phyloP scores from a whole-genome alignment of 2,329 filamentous ascomycete genomes.

The Ophiocordyceps camponoti-saundersi region DNA sequence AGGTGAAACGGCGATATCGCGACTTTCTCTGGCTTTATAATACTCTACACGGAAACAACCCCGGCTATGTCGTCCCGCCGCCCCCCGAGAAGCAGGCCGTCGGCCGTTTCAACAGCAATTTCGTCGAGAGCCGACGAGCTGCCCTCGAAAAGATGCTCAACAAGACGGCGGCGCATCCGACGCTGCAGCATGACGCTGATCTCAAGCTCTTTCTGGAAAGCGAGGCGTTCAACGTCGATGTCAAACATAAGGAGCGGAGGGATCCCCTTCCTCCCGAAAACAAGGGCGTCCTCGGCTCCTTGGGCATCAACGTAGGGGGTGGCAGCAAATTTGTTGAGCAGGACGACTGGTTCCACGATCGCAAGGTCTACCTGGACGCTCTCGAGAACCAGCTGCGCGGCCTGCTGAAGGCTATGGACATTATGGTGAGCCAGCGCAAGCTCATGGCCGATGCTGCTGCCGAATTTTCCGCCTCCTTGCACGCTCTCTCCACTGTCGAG shows the following conservation, averaged over 20 bases:
- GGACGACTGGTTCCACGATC: constrained; percentile 98
- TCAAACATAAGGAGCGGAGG: constrained; percentile 93
- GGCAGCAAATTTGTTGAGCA: constrained; percentile 90
- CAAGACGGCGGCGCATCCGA: constrained; percentile 79
- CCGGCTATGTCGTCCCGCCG: constrained; percentile 84
- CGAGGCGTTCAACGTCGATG: constrained; percentile 85
- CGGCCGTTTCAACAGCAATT: constrained; percentile 88
- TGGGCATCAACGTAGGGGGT: constrained; percentile 63
- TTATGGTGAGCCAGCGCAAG: constrained; percentile 81
- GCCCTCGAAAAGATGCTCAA: constrained; percentile 96
- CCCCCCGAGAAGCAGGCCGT: constrained; percentile 97
- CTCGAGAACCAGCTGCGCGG: constrained; percentile 82
- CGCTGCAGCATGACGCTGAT: constrained; percentile 82
- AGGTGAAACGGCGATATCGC: constrained; percentile 82
- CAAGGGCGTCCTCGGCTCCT: constrained; percentile 80
- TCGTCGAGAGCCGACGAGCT: constrained; percentile 81
- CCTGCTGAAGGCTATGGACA: constrained; percentile 83
- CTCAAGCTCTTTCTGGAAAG: constrained; percentile 95
- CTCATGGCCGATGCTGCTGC: constrained; percentile 83
- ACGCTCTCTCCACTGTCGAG: constrained; percentile 82
- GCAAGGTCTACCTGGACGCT: constrained; percentile 84
- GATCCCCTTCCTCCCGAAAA: constrained; percentile 75
- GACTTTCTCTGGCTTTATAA: constrained; percentile 98
- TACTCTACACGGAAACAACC: constrained; percentile 83
- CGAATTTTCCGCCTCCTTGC: constrained; percentile 86